Base-by-base conservation (phyloP, 768 basidiomycete species). In the Suillus placidus region DNA sequence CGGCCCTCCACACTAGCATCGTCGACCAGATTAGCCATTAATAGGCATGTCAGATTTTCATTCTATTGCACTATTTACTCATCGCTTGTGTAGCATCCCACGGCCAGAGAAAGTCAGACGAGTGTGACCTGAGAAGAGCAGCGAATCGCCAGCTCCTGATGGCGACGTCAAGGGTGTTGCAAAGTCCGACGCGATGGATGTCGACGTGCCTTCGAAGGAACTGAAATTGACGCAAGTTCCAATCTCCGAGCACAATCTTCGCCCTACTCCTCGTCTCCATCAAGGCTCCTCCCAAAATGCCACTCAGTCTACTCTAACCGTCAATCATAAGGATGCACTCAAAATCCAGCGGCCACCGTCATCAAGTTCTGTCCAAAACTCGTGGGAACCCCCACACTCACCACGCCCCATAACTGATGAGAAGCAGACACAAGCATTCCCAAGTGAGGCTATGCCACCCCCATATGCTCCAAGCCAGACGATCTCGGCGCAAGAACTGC, bases 41-140 rank as follows among this genome's bases (percentile, higher is more conserved):
- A 91, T 65, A 90, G 88, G 90, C 91, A 78, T 65, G 76, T 51
- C 61, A 14, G 43, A 30, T 38, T 54, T 0, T 38, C 37, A 35
- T 63, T 8, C 23, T 56, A 10, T 47, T 16, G 60, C 40, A 32
- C 62, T 67, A 35, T 55, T 45, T 35, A 66, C 23, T 64, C 54
- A 71, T 67, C 42, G 64, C 42, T 26, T 63, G 66, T 52, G 30
- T 67, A 93, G 91, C 72, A 84, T 93, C 55, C 91, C 90, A 30
- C 80, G 90, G 56, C 91, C 91, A n/a, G 90, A 92, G 73, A 90
- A 91, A 40, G 89, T 93, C 65, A 91, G 87, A 75, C 82, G 91
- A 26, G 77, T 85, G 23, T 71, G 80, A 43, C 72, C 72, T 23
- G 81, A 82, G 38, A 75, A 72, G 58, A 76, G 77, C 51, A 76